These are phyloP conservation scores for Parmelia sp. DNA, from an alignment of 495 filamentous ascomycete genomes.

Conservation along the genomic window DNA sequence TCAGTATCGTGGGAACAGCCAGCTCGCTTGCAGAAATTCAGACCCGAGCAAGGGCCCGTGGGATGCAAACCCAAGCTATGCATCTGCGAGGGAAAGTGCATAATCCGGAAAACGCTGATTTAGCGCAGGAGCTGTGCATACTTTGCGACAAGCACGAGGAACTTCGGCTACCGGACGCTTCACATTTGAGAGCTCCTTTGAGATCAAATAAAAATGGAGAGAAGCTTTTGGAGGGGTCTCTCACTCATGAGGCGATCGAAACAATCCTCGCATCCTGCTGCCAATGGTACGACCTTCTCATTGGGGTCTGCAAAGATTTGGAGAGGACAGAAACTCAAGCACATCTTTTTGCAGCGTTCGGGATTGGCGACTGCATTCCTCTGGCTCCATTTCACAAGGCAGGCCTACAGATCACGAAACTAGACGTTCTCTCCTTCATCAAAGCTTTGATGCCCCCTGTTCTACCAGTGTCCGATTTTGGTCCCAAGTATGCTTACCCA, in stretches of 20 bases:
- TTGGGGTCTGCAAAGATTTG: slow-evolving; percentile 26
- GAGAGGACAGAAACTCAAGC: slow-evolving; percentile 10
- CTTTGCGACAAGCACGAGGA: slow-evolving; percentile 23
- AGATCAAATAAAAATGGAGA: slow-evolving; percentile 30
- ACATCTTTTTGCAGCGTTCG: slow-evolving; percentile 27
- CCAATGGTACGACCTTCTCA: slow-evolving; percentile 32
- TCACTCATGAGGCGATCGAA: slow-evolving; percentile 29
- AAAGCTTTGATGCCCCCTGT: slow-evolving; percentile 16
- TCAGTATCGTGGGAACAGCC: slow-evolving; percentile 29
- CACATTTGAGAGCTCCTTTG: slow-evolving; percentile 25
- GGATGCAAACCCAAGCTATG: slow-evolving; percentile 19
- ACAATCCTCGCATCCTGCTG: slow-evolving; percentile 31
- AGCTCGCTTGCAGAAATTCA: slow-evolving; percentile 22
- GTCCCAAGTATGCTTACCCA: slow-evolving; percentile 7
- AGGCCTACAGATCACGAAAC: slow-evolving; percentile 24
- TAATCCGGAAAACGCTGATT: slow-evolving; percentile 31
- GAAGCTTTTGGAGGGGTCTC: slow-evolving; percentile 17
- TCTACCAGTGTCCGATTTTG: slow-evolving; percentile 6
- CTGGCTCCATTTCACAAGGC: slow-evolving; percentile 28
- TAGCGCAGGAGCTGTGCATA: slow-evolving; percentile 24
- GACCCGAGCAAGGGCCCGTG: not conserved
- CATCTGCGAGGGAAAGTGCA: slow-evolving; percentile 27
- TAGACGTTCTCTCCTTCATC: slow-evolving; percentile 15
- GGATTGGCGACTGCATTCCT: slow-evolving; percentile 31
- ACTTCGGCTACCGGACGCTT: slow-evolving; percentile 26